A percentile compares a stretch with the other conserved stretches of the same genome.
phyloP scores from a whole-genome alignment of 2,329 filamentous ascomycete genomes.

The Fusarium fracticaudum region DNA sequence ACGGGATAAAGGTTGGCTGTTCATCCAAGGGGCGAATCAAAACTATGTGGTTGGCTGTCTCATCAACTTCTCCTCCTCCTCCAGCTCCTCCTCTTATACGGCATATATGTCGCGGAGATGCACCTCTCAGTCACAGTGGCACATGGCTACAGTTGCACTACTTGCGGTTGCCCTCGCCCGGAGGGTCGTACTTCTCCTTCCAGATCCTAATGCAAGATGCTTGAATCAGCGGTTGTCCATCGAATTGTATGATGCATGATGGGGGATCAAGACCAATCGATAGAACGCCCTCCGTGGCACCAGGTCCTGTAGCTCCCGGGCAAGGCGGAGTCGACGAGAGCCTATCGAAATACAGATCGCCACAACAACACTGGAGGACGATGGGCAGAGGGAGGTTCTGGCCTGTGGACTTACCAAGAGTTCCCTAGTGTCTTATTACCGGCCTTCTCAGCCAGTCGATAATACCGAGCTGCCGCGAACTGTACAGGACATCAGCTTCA shows the following conservation, averaged over 20 bases:
- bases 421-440: slow-evolving; percentile 93
- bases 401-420: slow-evolving; percentile 78
- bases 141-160: slow-evolving; percentile 33
- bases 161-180: slow-evolving; percentile 54
- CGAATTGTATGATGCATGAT: slow-evolving; percentile 10
- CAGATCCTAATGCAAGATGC: slow-evolving; percentile 76
- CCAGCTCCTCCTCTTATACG: slow-evolving; percentile 6
- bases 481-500: slow-evolving; percentile 63
- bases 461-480: slow-evolving; percentile 87
- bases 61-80: not conserved
- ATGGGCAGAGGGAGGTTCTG: slow-evolving; percentile 17
- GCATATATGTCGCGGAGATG: slow-evolving; percentile 11
- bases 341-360: slow-evolving; percentile 31
- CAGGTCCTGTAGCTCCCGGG: slow-evolving; percentile 9
- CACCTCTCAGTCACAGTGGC: slow-evolving; percentile 15
- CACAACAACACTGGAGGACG: slow-evolving; percentile 14
- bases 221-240: slow-evolving; percentile 28
- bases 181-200: slow-evolving; percentile 90
- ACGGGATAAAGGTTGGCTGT: slow-evolving; percentile 18
- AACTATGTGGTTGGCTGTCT: slow-evolving; percentile 1
- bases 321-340: slow-evolving; percentile 12
- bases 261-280: slow-evolving; percentile 8
- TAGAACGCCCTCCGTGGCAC: slow-evolving; percentile 15
- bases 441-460: slow-evolving; percentile 87
- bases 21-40: not conserved